Evolutionary conservation across 306 rosid species (phyloP).

Genomic region (Ziziphus jujuba): DNA sequence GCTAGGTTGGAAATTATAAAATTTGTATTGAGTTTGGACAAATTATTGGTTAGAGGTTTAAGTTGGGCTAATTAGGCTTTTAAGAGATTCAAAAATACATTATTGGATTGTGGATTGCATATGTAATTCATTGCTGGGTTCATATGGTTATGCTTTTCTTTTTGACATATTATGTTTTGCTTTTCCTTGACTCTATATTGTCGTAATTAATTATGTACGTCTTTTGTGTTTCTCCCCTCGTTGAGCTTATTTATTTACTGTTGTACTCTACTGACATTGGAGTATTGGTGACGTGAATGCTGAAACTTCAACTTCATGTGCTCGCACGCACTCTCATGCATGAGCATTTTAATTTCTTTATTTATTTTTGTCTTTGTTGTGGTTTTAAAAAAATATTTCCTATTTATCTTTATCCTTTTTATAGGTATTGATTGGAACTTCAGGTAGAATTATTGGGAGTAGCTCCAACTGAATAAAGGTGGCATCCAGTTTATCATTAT

Average conservation of each 20-base stretch:
- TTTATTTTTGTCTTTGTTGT: neutral
- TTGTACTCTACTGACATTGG: neutral
- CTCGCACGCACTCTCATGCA: too few species aligned
- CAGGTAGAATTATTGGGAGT: conserved; percentile 7
- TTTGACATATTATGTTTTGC: neutral
- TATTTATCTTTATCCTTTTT: neutral
- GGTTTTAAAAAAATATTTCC: neutral
- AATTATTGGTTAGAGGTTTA: neutral
- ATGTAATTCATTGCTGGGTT: neutral
- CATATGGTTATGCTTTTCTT: neutral
- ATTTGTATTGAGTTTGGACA: neutral
- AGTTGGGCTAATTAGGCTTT: conserved; percentile 11
- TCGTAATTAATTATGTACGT: neutral
- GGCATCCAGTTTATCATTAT: neutral
- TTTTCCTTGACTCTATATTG: neutral
- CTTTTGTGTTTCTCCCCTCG: neutral
- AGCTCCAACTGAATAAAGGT: conserved; percentile 17
- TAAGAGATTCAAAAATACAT: neutral
- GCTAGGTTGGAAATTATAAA: neutral
- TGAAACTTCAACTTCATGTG: neutral
- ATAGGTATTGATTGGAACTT: conserved; percentile 6
- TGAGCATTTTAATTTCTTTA: neutral
- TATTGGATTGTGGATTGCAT: neutral
- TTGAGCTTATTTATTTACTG: neutral
- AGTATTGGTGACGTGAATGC: neutral